Percentiles rank a stretch among this genome's conserved stretches.
Evolutionary conservation across 1,284 basidiomycete genomes (phyloP).

Genomic region (Dichomitus squalens): DNA sequence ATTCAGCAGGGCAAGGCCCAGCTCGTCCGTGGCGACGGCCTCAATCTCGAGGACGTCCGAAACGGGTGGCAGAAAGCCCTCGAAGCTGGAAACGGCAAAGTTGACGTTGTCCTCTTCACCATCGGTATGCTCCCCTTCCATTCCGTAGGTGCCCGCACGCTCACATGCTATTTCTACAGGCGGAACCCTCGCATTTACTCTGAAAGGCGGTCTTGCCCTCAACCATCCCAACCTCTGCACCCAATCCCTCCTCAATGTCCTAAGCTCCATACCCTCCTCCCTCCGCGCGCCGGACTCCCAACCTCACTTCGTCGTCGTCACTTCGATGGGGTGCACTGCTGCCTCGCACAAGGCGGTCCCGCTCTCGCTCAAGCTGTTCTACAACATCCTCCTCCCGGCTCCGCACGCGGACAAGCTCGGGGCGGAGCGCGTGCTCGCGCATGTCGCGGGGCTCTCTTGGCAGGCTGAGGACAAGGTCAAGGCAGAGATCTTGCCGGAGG

Average conservation of each 20-base stretch:
- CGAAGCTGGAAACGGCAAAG: constrained; percentile 28
- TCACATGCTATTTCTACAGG: constrained; percentile 32
- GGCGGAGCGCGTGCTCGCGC: constrained; percentile 48
- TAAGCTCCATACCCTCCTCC: constrained; percentile 46
- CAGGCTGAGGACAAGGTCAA: constrained; percentile 38
- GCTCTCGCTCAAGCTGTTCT: constrained; percentile 47
- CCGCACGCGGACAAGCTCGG: constrained; percentile 63
- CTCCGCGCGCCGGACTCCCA: constrained; percentile 28
- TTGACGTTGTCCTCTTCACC: constrained; percentile 53
- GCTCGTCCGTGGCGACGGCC: constrained; percentile 54
- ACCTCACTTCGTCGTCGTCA: constrained; percentile 55
- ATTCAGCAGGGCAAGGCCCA: constrained; percentile 43
- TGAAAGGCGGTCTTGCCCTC: constrained; percentile 45
- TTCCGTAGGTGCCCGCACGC: background rate
- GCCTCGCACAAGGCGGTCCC: constrained; percentile 50
- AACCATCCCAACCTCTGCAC: constrained; percentile 54
- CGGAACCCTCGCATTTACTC: constrained; percentile 42
- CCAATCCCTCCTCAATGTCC: constrained; percentile 47
- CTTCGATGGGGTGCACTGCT: constrained; percentile 53
- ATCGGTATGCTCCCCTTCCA: constrained; percentile 43
- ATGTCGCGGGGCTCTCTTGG: constrained; percentile 52
- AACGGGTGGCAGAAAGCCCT: constrained; percentile 47
- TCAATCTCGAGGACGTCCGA: constrained; percentile 45
- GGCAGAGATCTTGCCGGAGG: constrained; percentile 40
- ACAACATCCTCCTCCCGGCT: constrained; percentile 40